Percentiles rank a stretch among this genome's conserved stretches.
These are phyloP conservation scores for Populus tremula DNA, from an alignment of 345 rosid species.

Conservation along the genomic window DNA sequence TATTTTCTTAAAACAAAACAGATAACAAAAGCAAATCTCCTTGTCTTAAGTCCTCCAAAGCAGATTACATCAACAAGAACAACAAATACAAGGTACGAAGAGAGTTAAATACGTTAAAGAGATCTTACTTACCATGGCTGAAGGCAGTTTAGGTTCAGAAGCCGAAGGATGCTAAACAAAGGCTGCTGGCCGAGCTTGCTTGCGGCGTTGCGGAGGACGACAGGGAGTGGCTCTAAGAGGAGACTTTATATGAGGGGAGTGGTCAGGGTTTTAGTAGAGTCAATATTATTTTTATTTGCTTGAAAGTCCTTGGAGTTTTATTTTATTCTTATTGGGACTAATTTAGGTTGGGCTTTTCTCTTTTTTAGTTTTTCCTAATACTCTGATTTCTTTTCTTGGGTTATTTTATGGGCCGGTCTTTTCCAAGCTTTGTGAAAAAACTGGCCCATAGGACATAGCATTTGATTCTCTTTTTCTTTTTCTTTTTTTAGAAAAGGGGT, in stretches of 20 bases:
- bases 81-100: not conserved
- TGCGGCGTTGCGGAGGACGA: not conserved
- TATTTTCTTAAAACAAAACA: not conserved
- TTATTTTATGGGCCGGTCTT: not conserved
- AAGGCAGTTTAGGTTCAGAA: not conserved
- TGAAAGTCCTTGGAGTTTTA: not conserved
- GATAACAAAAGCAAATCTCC: not conserved
- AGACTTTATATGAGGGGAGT: not conserved
- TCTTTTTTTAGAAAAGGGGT: no score
- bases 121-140: constrained; percentile 6
- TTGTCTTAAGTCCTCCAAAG: not conserved
- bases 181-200: not conserved
- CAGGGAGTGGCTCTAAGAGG: not conserved
- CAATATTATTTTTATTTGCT: not conserved
- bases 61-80: not conserved
- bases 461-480: no score
- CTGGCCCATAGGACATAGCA: not conserved
- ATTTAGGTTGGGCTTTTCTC: not conserved
- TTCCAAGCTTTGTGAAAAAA: not conserved
- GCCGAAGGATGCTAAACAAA: not conserved
- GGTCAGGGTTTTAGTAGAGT: constrained; percentile 11
- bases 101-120: not conserved
- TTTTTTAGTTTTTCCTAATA: not conserved
- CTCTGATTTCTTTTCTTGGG: not conserved
- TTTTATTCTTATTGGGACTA: not conserved